These are phyloP conservation scores for Monilinia fructigena DNA, from an alignment of 2,329 filamentous ascomycete species.

Conservation along the genomic window DNA sequence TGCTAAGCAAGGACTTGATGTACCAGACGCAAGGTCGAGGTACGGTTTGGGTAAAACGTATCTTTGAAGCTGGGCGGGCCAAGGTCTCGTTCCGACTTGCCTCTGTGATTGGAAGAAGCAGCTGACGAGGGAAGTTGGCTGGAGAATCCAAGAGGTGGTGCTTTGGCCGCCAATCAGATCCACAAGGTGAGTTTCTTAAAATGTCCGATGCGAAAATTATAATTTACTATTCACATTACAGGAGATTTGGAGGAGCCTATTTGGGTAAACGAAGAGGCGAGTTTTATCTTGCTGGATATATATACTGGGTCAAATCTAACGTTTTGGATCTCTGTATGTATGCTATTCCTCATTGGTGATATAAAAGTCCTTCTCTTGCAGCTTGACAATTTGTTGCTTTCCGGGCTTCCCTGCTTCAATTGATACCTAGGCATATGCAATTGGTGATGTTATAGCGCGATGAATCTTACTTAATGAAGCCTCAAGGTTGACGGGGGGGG, in stretches of 20 bases:
- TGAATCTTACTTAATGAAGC: background rate
- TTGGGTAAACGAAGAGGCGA: background rate
- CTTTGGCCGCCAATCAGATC: conserved; percentile 17
- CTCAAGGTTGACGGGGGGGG: conserved; percentile 10
- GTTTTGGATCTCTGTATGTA: background rate
- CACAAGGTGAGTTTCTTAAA: background rate
- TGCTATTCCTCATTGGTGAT: background rate
- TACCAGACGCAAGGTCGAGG: conserved; percentile 23
- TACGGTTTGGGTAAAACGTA: conserved; percentile 11
- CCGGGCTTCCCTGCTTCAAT: no score
- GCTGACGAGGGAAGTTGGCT: conserved; percentile 1
- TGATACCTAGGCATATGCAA: background rate
- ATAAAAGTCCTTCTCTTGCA: background rate
- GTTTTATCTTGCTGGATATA: background rate
- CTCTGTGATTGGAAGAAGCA: conserved; percentile 10
- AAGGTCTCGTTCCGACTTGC: background rate
- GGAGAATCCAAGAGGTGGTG: background rate
- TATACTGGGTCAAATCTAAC: background rate
- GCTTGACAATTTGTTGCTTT: background rate
- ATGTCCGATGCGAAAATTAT: conserved; percentile 2
- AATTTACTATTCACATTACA: background rate
- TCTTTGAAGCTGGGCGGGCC: conserved; percentile 15
- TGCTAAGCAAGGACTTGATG: conserved; percentile 18
- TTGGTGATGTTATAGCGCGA: background rate
- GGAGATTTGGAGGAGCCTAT: background rate